These are phyloP conservation scores for Arthrocladium fulminans DNA, from an alignment of 2,329 filamentous ascomycete species.

Conservation along the genomic window DNA sequence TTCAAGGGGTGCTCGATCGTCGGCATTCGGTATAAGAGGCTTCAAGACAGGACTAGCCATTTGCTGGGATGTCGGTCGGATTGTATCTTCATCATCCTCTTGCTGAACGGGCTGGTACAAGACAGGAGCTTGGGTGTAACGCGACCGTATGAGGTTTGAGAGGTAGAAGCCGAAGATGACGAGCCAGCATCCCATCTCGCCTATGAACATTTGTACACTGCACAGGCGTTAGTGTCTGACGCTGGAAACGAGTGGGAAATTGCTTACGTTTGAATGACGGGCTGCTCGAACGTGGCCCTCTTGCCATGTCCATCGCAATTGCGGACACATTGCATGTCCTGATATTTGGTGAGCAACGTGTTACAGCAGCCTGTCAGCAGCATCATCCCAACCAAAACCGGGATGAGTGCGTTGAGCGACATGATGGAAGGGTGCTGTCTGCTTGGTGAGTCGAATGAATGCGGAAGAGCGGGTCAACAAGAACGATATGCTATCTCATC, in stretches of 20 bases:
- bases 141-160: constrained; percentile 40
- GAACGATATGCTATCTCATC: neutral
- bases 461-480: neutral
- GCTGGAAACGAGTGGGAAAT: neutral
- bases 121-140: constrained; percentile 33
- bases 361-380: constrained; percentile 87
- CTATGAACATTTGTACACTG: constrained; percentile 87
- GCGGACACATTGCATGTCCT: constrained; percentile 93
- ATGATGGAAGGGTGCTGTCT: neutral
- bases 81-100: constrained; percentile 38
- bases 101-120: constrained; percentile 57
- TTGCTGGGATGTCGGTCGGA: constrained; percentile 30
- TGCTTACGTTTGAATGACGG: constrained; percentile 74
- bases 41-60: constrained; percentile 44
- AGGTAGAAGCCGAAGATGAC: constrained; percentile 65
- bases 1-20: constrained; percentile 51
- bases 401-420: constrained; percentile 59
- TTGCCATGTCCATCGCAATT: constrained; percentile 68
- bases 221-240: constrained; percentile 11
- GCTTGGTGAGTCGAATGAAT: neutral
- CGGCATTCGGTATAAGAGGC: constrained; percentile 43
- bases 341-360: too few species aligned
- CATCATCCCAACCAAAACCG: constrained; percentile 91
- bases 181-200: constrained; percentile 92
- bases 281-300: constrained; percentile 76